Percentiles rank a stretch among this genome's conserved stretches.
Evolutionary conservation across 1,284 basidiomycete genomes (phyloP).

Genomic region (Testicularia cyperi): DNA sequence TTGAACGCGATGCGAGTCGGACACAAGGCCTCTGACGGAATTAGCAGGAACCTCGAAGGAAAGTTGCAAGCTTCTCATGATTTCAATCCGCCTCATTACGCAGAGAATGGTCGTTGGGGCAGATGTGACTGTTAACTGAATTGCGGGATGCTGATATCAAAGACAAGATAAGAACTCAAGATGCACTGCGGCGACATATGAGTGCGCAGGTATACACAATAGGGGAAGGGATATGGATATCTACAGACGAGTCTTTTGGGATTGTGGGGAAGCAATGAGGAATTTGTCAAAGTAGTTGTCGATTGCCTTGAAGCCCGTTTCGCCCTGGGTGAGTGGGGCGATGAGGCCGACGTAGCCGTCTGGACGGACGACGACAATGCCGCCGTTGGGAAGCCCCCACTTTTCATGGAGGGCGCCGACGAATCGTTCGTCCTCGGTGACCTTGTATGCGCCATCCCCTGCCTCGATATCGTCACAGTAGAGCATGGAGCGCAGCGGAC

Average conservation of each 20-base stretch:
- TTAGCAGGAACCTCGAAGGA: too few relatives aligned
- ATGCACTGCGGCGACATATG: too few relatives aligned
- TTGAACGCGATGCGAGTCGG: too few relatives aligned
- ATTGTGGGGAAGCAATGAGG: slow-evolving; percentile 7
- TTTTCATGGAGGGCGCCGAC: slow-evolving; percentile 63
- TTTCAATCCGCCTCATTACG: too few relatives aligned
- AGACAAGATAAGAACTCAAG: too few relatives aligned
- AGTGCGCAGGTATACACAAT: too few relatives aligned
- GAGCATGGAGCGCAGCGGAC: slow-evolving; percentile 62
- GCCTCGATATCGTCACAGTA: slow-evolving; percentile 64
- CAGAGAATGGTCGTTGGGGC: too few relatives aligned
- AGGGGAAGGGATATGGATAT: too few relatives aligned
- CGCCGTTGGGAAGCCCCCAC: slow-evolving; percentile 67
- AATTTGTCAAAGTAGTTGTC: slow-evolving; percentile 65
- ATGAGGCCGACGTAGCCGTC: slow-evolving; percentile 73
- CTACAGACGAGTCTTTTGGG: slow-evolving; percentile 8
- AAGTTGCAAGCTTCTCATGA: too few relatives aligned
- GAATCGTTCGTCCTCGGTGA: slow-evolving; percentile 37
- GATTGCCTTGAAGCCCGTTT: slow-evolving; percentile 61
- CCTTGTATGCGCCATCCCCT: slow-evolving; percentile 60
- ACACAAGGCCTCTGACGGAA: too few relatives aligned
- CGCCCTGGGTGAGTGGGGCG: slow-evolving; percentile 64
- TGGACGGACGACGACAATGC: slow-evolving; percentile 70
- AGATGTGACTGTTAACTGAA: too few relatives aligned
- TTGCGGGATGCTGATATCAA: too few relatives aligned